Evolutionary conservation across 2,329 filamentous ascomycete species (phyloP).

Genomic region (Aspergillus neoniger): DNA sequence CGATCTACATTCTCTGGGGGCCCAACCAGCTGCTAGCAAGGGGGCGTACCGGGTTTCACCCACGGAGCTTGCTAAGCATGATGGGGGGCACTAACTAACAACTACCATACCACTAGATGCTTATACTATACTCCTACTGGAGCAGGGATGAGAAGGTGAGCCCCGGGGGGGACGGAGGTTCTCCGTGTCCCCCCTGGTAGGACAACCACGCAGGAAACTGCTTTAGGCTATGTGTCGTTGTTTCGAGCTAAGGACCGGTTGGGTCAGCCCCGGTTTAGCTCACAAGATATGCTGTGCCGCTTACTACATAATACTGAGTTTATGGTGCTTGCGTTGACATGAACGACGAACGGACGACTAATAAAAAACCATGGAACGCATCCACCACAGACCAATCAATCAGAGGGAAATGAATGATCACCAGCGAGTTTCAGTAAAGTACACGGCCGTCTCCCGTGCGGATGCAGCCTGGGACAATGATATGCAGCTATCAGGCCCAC

Average conservation of each 20-base stretch:
- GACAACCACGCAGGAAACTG: constrained; percentile 5
- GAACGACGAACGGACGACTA: not conserved
- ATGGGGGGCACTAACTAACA: not conserved
- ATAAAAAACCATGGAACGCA: not conserved
- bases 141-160: constrained; percentile 3
- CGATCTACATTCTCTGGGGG: not conserved
- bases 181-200: not conserved
- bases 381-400: not conserved
- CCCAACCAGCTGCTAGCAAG: not conserved
- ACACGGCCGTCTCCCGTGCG: constrained; percentile 11
- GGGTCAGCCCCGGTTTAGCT: not conserved
- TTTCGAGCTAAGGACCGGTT: not conserved
- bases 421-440: constrained; percentile 7
- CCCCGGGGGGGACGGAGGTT: not conserved
- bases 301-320: not conserved
- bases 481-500: constrained; percentile 17
- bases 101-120: too few relatives aligned
- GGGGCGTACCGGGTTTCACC: not conserved
- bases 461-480: constrained; percentile 7
- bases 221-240: constrained; percentile 8
- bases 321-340: not conserved
- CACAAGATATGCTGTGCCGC: not conserved
- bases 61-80: not conserved
- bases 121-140: not conserved
- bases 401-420: constrained; percentile 4